Conservation (phyloP, 2,329 filamentous ascomycete species). For the Sclerotinia spermophila region DNA sequence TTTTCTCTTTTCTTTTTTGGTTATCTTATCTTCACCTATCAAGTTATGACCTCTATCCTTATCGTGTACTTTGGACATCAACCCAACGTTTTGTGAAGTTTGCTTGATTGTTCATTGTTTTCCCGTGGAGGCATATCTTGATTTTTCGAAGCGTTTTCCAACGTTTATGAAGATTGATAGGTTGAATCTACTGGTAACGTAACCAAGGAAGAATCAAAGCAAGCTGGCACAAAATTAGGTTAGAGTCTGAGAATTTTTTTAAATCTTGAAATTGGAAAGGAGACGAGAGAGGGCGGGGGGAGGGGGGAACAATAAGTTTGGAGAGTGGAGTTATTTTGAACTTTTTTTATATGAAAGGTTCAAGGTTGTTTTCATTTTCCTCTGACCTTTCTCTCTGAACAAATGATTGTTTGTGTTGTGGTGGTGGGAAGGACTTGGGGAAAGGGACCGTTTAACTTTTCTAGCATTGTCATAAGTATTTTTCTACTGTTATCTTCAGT, state of each 20-base stretch:
- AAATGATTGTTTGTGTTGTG: not conserved
- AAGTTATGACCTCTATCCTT: not conserved
- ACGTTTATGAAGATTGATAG: not conserved
- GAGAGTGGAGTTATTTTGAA: conserved; percentile 1
- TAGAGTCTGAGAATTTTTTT: not conserved
- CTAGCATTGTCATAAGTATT: not conserved
- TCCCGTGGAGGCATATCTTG: not conserved
- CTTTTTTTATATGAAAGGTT: not conserved
- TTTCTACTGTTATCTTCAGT: not conserved
- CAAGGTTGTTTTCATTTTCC: not conserved
- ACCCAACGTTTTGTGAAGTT: not conserved
- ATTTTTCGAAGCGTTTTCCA: not conserved
- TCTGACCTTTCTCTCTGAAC: not conserved
- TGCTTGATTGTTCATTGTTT: not conserved
- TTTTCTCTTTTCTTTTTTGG: not conserved
- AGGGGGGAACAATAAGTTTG: not conserved
- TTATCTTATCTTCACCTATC: not conserved
- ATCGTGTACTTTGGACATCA: not conserved
- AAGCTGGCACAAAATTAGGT: conserved; percentile 5
- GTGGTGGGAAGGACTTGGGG: not conserved
- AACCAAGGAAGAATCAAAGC: not conserved
- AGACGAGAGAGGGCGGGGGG: not conserved
- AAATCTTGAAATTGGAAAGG: not conserved
- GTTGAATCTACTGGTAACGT: not conserved
- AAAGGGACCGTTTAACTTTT: not conserved